Evolutionary conservation across 352 stramenopile genomes (phyloP).

Genomic region (Hyaloperonospora arabidopsidis): DNA sequence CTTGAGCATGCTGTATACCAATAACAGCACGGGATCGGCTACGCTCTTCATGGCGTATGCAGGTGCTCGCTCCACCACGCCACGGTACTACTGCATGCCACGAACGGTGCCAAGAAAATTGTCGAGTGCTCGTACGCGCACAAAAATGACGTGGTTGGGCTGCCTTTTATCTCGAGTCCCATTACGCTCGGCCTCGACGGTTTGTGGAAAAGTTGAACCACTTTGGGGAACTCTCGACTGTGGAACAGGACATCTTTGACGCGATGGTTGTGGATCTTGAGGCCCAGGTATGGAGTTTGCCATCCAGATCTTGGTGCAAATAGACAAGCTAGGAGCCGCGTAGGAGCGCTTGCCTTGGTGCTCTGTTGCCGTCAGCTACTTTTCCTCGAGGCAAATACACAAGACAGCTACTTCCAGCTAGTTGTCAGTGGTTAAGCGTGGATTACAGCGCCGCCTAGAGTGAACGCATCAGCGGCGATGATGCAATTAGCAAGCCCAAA

Average conservation of each 20-base stretch:
- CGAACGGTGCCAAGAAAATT: constrained; percentile 91
- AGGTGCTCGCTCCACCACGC: constrained; percentile 89
- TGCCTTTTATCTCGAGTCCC: constrained; percentile 93
- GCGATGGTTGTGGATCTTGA: constrained; percentile 83
- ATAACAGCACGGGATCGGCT: constrained; percentile 96
- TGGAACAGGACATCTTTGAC: constrained; percentile 86
- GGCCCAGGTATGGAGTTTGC: constrained; percentile 79
- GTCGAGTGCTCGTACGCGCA: constrained; percentile 97
- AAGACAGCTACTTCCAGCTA: no score
- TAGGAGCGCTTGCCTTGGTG: no score
- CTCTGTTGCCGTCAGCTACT: no score
- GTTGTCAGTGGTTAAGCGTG: no score
- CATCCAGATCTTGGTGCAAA: constrained; percentile 41
- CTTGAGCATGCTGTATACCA: constrained; percentile 74
- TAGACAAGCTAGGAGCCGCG: no score
- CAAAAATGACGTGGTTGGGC: constrained; percentile 92
- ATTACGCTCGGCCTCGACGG: constrained; percentile 94
- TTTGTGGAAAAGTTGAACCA: constrained; percentile 91
- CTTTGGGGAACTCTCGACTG: constrained; percentile 81
- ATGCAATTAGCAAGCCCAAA: no score
- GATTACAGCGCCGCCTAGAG: no score
- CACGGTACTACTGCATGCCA: constrained; percentile 91
- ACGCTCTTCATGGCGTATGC: constrained; percentile 99
- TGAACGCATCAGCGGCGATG: no score
- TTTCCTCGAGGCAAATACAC: no score